A percentile compares a stretch with the other conserved stretches of the same genome.
These are phyloP conservation scores for Malus asiatica DNA, from an alignment of 306 rosid genomes.

Conservation along the genomic window DNA sequence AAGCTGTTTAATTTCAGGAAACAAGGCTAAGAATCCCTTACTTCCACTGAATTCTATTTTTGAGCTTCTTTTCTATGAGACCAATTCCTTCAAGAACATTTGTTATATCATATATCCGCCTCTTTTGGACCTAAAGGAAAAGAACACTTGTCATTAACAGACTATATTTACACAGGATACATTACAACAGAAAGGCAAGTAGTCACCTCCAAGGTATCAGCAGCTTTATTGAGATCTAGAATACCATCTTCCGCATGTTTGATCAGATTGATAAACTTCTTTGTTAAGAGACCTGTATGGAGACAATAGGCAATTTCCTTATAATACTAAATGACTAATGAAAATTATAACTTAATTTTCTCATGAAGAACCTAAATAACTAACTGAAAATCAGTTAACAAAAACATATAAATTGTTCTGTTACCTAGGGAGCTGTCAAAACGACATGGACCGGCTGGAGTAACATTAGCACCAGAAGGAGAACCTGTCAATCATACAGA, in stretches of 20 bases:
- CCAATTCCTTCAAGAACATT: conserved; percentile 99
- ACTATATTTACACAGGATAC: conserved; percentile 15
- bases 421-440: conserved; percentile 96
- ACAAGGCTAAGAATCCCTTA: conserved; percentile 28
- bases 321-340: background rate
- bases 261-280: conserved; percentile 86
- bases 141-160: conserved; percentile 13
- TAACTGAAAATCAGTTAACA: background rate
- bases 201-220: conserved; percentile 86
- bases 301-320: conserved; percentile 1
- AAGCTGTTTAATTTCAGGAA: background rate
- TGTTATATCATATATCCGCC: conserved; percentile 96
- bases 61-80: conserved; percentile 94
- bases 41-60: conserved; percentile 99
- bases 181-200: conserved; percentile 16
- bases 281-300: conserved; percentile 74
- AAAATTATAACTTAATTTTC: background rate
- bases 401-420: conserved; percentile 13
- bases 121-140: conserved; percentile 77
- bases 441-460: conserved; percentile 96
- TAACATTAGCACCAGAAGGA: conserved; percentile 73
- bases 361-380: background rate
- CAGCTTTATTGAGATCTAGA: conserved; percentile 80
- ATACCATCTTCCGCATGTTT: conserved; percentile 85
- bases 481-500: conserved; percentile 58